Percentiles rank a stretch among this genome's conserved stretches.
These are phyloP conservation scores for Citropsis articulata DNA, from an alignment of 345 rosid species.

Conservation along the genomic window DNA sequence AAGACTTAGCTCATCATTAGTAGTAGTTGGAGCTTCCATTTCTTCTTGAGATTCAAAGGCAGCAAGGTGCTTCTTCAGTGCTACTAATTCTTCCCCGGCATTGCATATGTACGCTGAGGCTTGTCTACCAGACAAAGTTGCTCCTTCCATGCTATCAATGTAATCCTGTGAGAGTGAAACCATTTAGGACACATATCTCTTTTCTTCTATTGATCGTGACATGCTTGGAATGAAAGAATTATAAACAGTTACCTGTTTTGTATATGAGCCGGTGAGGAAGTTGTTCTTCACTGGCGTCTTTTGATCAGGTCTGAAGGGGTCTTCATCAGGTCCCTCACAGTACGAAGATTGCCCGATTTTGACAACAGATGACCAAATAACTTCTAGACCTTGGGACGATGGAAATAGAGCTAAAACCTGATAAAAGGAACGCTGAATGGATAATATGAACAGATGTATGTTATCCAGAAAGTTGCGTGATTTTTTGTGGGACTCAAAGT, in stretches of 20 bases:
- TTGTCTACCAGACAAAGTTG: conserved; percentile 90
- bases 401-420: background rate
- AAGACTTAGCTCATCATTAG: conserved; percentile 66
- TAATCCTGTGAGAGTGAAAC: conserved; percentile 58
- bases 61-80: conserved; percentile 57
- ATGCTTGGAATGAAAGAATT: too few relatives aligned
- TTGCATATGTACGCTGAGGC: conserved; percentile 82
- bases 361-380: conserved; percentile 18
- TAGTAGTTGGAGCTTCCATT: conserved; percentile 15
- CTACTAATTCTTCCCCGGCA: conserved; percentile 76
- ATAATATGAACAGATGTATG: too few relatives aligned
- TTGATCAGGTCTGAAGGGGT: too few relatives aligned
- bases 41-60: conserved; percentile 32
- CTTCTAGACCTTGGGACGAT: conserved; percentile 74
- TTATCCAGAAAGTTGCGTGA: too few relatives aligned
- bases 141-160: conserved; percentile 99
- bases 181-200: background rate
- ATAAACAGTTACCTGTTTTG: too few relatives aligned
- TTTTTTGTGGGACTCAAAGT: too few relatives aligned
- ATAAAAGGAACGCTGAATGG: too few relatives aligned
- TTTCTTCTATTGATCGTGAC: too few relatives aligned
- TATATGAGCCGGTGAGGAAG: too few relatives aligned
- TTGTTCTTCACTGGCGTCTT: too few relatives aligned
- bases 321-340: too few relatives aligned
- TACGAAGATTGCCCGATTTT: too few relatives aligned